phyloP scores from a whole-genome alignment of 306 rosid genomes.

The Calophaca sinica region DNA sequence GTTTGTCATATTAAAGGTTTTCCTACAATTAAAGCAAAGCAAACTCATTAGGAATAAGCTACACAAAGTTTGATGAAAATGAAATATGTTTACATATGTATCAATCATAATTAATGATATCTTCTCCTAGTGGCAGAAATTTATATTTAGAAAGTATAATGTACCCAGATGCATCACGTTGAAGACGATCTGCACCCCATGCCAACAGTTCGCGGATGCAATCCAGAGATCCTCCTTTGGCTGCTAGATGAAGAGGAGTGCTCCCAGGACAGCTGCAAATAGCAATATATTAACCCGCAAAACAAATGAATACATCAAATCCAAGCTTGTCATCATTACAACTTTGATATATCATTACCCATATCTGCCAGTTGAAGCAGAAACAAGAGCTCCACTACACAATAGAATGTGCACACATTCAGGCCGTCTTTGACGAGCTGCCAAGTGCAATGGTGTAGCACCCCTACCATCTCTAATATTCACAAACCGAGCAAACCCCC shows the following conservation, averaged over 20 bases:
- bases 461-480: conserved; percentile 91
- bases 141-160: background rate
- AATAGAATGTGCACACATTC: conserved; percentile 82
- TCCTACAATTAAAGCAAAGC: background rate
- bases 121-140: conserved; percentile 1
- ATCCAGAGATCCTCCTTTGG: conserved; percentile 92
- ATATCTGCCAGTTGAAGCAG: conserved; percentile 89
- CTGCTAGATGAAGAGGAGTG: conserved; percentile 97
- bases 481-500: conserved; percentile 97
- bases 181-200: conserved; percentile 98
- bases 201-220: conserved; percentile 87
- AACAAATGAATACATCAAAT: conserved; percentile 33
- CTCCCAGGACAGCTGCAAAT: conserved; percentile 85
- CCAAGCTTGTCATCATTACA: conserved; percentile 5
- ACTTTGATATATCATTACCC: conserved; percentile 57
- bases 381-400: conserved; percentile 87
- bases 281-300: conserved; percentile 43
- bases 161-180: conserved; percentile 95
- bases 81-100: conserved; percentile 4
- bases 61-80: background rate
- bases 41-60: conserved; percentile 5
- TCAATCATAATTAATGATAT: conserved; percentile 22
- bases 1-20: background rate
- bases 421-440: conserved; percentile 84
- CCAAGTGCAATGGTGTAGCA: conserved; percentile 95